Conservation (phyloP, 805 yeast species). For the Metschnikowia santaceciliae region DNA sequence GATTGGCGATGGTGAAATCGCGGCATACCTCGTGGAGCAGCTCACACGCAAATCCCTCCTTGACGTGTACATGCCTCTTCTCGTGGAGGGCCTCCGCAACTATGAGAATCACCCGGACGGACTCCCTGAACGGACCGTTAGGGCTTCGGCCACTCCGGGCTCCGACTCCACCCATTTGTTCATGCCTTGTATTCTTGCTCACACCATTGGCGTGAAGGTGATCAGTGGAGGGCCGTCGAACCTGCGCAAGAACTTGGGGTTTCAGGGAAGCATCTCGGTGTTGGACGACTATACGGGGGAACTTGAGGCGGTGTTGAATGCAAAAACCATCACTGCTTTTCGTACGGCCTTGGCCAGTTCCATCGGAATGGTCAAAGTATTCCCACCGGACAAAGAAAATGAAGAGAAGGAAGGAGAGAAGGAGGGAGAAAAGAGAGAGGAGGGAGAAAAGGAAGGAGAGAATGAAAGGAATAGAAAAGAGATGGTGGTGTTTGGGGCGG, state of each 20-base stretch:
- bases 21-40: conserved; percentile 22
- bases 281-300: conserved; percentile 50
- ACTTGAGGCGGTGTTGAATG: conserved; percentile 52
- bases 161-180: conserved; percentile 48
- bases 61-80: conserved; percentile 30
- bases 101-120: conserved; percentile 44
- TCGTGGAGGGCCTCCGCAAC: conserved; percentile 36
- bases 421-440: too few species aligned
- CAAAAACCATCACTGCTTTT: conserved; percentile 58
- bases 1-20: conserved; percentile 28
- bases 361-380: conserved; percentile 38
- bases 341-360: conserved; percentile 61
- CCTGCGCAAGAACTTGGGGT: conserved; percentile 40
- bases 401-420: not conserved
- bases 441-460: too few species aligned
- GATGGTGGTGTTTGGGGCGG: conserved; percentile 53
- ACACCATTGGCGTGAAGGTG: conserved; percentile 55
- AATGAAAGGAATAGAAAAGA: conserved; percentile 16
- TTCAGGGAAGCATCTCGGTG: conserved; percentile 53
- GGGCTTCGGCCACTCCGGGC: conserved; percentile 26
- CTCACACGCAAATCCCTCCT: conserved; percentile 25
- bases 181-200: conserved; percentile 61
- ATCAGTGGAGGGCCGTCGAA: conserved; percentile 49
- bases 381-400: conserved; percentile 4
- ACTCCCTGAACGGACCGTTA: conserved; percentile 52